Conservation (phyloP, 1,284 basidiomycete species). For the Cystobasidium pallidum region DNA sequence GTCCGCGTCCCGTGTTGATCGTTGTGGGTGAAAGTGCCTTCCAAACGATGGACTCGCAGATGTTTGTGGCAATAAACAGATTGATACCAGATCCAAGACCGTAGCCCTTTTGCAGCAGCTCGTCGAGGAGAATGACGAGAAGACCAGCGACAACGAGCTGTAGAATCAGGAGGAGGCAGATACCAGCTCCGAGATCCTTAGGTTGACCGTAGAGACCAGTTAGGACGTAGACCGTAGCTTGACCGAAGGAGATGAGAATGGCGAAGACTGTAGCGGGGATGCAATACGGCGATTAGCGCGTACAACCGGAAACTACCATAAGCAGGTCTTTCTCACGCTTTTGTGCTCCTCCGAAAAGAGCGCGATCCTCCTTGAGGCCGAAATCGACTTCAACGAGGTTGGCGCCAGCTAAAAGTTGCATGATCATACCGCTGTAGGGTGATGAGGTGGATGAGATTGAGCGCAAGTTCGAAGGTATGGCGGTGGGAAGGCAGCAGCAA, state of each 20-base stretch:
- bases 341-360: slow-evolving; percentile 93
- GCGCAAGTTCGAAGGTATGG: background rate
- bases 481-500: background rate
- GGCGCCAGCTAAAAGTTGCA: slow-evolving; percentile 97
- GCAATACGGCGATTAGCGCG: background rate
- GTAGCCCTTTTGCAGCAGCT: slow-evolving; percentile 98
- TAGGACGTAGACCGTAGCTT: slow-evolving; percentile 95
- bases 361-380: slow-evolving; percentile 93
- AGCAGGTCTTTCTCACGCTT: slow-evolving; percentile 71
- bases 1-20: slow-evolving; percentile 95
- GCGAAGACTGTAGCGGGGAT: slow-evolving; percentile 74
- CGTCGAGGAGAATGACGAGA: slow-evolving; percentile 97
- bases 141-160: slow-evolving; percentile 91
- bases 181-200: slow-evolving; percentile 89
- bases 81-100: slow-evolving; percentile 98
- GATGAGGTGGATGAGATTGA: background rate
- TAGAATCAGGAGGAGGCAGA: slow-evolving; percentile 90
- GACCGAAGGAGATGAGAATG: slow-evolving; percentile 92
- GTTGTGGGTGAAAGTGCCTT: slow-evolving; percentile 99
- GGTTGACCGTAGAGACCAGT: slow-evolving; percentile 97
- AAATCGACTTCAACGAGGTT: slow-evolving; percentile 98
- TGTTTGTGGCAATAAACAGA: slow-evolving; percentile 99
- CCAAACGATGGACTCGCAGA: slow-evolving; percentile 99
- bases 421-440: slow-evolving; percentile 80
- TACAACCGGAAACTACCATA: too few relatives aligned